Evolutionary conservation across 139 green algal genomes (phyloP).

Genomic region (Closterium sp.): DNA sequence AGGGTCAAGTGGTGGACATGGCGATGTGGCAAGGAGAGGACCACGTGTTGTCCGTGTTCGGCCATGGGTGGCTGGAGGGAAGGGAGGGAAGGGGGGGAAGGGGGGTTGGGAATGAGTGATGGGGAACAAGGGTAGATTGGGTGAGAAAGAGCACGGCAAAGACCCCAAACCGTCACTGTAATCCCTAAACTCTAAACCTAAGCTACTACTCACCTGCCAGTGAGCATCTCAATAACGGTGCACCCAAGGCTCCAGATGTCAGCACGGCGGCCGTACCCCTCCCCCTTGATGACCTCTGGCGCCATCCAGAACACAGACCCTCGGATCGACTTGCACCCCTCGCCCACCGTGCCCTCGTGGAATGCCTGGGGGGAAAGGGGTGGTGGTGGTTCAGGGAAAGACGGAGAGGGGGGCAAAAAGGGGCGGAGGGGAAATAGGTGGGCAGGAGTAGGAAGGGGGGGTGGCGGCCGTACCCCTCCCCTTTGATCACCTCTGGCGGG

Average conservation of each 20-base stretch:
- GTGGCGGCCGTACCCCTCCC: too few relatives aligned
- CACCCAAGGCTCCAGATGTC: constrained; percentile 61
- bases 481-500: too few relatives aligned
- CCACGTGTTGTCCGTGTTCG: constrained; percentile 55
- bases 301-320: constrained; percentile 57
- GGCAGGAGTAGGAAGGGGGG: too few relatives aligned
- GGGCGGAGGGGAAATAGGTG: too few relatives aligned
- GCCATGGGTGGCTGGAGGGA: constrained; percentile 45
- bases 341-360: constrained; percentile 23
- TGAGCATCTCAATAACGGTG: constrained; percentile 61
- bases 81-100: not conserved
- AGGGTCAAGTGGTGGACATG: not conserved
- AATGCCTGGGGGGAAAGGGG: constrained; percentile 3
- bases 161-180: too few relatives aligned
- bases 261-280: constrained; percentile 50
- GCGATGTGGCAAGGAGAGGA: constrained; percentile 57
- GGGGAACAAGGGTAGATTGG: too few relatives aligned
- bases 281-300: constrained; percentile 57
- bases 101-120: too few relatives aligned
- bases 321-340: constrained; percentile 51
- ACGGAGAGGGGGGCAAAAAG: too few relatives aligned
- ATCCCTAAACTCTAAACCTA: too few relatives aligned
- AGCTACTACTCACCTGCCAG: constrained; percentile 14
- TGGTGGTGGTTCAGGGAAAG: too few relatives aligned
- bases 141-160: too few relatives aligned